Evolutionary conservation across 1,284 basidiomycete species (phyloP).

Genomic region (Dichomitus squalens): DNA sequence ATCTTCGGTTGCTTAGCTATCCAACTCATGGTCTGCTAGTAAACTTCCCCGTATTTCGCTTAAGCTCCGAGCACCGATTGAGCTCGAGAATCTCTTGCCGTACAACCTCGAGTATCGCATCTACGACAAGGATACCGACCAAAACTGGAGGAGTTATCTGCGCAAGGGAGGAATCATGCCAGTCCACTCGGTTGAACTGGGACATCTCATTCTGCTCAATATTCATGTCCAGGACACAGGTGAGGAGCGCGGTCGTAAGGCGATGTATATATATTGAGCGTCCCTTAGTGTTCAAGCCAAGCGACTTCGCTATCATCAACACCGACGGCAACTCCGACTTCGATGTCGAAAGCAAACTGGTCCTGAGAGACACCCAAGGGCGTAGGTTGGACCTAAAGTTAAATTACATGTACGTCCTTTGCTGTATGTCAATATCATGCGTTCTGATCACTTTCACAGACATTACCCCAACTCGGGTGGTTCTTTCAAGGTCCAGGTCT

Average conservation of each 20-base stretch:
- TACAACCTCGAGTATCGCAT: conserved; percentile 96
- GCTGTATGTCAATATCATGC: conserved; percentile 1
- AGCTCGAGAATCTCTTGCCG: conserved; percentile 95
- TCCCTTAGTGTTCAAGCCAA: conserved; percentile 84
- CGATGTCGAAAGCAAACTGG: conserved; percentile 76
- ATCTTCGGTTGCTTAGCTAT: not conserved
- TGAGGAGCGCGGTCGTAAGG: conserved; percentile 35
- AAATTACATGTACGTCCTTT: conserved; percentile 91
- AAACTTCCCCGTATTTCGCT: conserved; percentile 87
- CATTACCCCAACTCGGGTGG: conserved; percentile 92
- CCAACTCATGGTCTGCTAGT: conserved; percentile 42
- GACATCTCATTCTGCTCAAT: conserved; percentile 93
- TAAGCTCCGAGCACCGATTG: conserved; percentile 91
- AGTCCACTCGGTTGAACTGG: conserved; percentile 93
- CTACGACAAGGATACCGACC: conserved; percentile 94
- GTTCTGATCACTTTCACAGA: conserved; percentile 38
- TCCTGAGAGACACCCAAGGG: conserved; percentile 76
- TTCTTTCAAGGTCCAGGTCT: conserved; percentile 98
- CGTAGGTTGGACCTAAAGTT: conserved; percentile 83
- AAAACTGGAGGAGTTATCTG: conserved; percentile 92
- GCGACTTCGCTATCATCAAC: conserved; percentile 98
- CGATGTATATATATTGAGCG: not conserved
- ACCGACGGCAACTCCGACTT: conserved; percentile 93
- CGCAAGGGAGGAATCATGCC: conserved; percentile 95
- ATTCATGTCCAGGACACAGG: conserved; percentile 90